These are phyloP conservation scores for Hanseniaspora occidentalis DNA, from an alignment of 805 yeast species.

Conservation along the genomic window DNA sequence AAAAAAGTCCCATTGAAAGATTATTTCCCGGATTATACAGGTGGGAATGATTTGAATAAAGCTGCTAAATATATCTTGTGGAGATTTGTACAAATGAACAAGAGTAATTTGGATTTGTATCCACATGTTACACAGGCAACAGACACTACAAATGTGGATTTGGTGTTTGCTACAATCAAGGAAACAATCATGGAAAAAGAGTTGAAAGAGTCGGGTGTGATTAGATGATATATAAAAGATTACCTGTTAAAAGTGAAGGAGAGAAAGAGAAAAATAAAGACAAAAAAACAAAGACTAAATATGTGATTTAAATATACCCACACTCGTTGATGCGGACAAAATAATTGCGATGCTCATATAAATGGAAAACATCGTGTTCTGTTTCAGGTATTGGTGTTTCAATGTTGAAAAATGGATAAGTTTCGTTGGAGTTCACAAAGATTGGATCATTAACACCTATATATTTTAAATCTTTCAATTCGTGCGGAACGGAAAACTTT, in stretches of 20 bases:
- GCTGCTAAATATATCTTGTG: slow-evolving; percentile 87
- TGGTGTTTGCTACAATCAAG: slow-evolving; percentile 75
- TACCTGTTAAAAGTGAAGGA: not conserved
- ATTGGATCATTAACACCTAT: slow-evolving; percentile 12
- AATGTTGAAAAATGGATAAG: no score
- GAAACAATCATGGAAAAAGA: slow-evolving; percentile 70
- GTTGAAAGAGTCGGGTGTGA: slow-evolving; percentile 62
- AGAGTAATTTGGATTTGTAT: slow-evolving; percentile 68
- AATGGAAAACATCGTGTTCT: slow-evolving; percentile 17
- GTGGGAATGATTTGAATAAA: slow-evolving; percentile 79
- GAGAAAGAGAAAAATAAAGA: not conserved
- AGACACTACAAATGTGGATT: slow-evolving; percentile 75
- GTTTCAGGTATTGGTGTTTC: not conserved
- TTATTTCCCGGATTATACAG: slow-evolving; percentile 82
- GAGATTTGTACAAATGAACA: slow-evolving; percentile 77
- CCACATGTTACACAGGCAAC: slow-evolving; percentile 95
- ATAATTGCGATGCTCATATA: slow-evolving; percentile 27
- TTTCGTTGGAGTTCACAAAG: no score
- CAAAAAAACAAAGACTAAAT: not conserved
- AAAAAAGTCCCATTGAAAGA: slow-evolving; percentile 70
- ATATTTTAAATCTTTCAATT: slow-evolving; percentile 16
- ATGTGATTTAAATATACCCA: slow-evolving; percentile 4
- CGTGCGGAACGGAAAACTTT: slow-evolving; percentile 25
- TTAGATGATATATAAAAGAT: slow-evolving; percentile 22
- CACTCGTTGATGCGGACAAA: slow-evolving; percentile 26